Evolutionary conservation across 768 basidiomycete species (phyloP).

Genomic region (Xerocomellus chrysenteron): DNA sequence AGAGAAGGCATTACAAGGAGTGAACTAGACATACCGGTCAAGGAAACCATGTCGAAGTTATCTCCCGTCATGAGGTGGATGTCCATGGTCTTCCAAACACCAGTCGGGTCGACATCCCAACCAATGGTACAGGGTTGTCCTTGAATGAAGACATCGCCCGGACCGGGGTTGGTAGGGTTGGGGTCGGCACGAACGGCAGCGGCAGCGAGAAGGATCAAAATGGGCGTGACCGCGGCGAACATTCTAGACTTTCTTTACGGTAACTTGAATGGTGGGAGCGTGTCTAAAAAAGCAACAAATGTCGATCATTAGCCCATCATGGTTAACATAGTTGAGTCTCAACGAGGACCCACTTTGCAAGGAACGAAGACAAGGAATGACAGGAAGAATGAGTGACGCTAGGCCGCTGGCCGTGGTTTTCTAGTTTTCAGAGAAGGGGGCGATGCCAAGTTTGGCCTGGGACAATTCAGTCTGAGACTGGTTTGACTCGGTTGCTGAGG

Average conservation of each 20-base stretch:
- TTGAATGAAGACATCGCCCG: constrained; percentile 55
- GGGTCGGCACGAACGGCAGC: constrained; percentile 48
- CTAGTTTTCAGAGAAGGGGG: background rate
- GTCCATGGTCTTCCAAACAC: constrained; percentile 66
- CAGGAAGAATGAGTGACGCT: background rate
- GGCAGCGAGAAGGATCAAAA: constrained; percentile 24
- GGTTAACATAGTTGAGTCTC: background rate
- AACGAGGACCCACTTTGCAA: constrained; percentile 4
- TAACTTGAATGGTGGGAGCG: background rate
- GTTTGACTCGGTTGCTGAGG: background rate
- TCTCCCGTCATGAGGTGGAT: constrained; percentile 81
- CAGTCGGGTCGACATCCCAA: constrained; percentile 61
- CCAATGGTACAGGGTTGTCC: constrained; percentile 54
- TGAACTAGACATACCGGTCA: constrained; percentile 53
- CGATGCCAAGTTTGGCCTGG: background rate
- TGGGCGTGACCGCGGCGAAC: constrained; percentile 12
- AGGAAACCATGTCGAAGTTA: constrained; percentile 65
- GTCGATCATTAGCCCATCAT: background rate
- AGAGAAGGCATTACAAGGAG: background rate
- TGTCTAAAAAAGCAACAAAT: background rate
- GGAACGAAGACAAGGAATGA: constrained; percentile 10
- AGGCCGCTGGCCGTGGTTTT: background rate
- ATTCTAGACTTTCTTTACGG: constrained; percentile 10
- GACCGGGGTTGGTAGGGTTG: constrained; percentile 57
- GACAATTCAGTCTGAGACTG: background rate